A percentile compares a stretch with the other conserved stretches of the same genome.
Evolutionary conservation across 2,329 filamentous ascomycete species (phyloP).

Genomic region (Trichoderma cornu-damae): DNA sequence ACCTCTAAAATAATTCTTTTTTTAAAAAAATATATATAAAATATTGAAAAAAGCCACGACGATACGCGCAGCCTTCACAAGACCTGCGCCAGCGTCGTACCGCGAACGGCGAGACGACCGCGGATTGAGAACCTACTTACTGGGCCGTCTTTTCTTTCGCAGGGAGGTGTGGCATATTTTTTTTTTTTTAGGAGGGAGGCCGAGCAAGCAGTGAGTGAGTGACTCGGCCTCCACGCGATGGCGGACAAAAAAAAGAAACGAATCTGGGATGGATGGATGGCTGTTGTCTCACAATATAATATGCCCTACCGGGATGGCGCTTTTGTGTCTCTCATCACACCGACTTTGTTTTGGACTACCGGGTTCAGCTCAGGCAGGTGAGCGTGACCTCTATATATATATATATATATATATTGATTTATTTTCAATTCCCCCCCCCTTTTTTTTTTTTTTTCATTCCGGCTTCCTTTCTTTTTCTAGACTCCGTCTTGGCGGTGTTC

Average conservation of each 20-base stretch:
- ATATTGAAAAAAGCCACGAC: not conserved
- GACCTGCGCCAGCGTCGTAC: slow-evolving; percentile 17
- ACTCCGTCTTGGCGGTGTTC: slow-evolving; percentile 4
- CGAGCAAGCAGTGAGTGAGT: too few species aligned
- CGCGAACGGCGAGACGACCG: slow-evolving; percentile 1
- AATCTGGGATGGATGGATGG: too few species aligned
- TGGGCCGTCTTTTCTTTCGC: too few species aligned
- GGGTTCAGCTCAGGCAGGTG: not conserved
- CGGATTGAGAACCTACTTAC: not conserved
- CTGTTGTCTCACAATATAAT: slow-evolving; percentile 17
- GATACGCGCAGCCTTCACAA: slow-evolving; percentile 12
- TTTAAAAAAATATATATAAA: not conserved
- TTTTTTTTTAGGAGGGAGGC: too few species aligned
- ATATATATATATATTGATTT: too few species aligned
- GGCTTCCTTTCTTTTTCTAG: not conserved
- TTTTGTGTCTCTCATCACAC: not conserved
- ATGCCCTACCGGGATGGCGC: not conserved
- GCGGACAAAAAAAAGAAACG: not conserved
- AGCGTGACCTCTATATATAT: slow-evolving; percentile 8
- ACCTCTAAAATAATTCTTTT: too few species aligned
- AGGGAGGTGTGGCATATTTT: too few species aligned
- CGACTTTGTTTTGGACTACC: slow-evolving; percentile 15
- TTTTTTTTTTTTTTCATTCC: not conserved
- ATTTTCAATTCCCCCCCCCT: too few species aligned
- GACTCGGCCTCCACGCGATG: slow-evolving; percentile 11